phyloP scores from a whole-genome alignment of 305 asterid species.

The Fraxinus angustifolia region DNA sequence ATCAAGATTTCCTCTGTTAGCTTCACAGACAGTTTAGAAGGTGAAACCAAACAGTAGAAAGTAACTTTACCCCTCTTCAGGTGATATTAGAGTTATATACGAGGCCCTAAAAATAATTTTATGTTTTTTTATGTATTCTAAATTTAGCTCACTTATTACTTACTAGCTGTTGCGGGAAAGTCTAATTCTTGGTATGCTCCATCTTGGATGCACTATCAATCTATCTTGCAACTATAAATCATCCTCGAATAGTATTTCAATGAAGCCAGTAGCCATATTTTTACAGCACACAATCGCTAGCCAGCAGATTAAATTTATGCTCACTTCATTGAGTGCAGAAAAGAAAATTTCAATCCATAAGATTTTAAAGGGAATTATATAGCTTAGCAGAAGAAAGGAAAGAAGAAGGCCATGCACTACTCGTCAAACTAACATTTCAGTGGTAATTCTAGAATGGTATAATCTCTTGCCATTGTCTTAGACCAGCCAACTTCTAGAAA shows the following conservation, averaged over 20 bases:
- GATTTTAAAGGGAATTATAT: background rate
- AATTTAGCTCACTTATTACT: background rate
- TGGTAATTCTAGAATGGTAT: background rate
- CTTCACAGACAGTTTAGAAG: background rate
- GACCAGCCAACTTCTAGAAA: background rate
- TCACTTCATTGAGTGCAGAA: background rate
- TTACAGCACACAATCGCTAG: background rate
- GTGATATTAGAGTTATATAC: constrained; percentile 1
- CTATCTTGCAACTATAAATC: background rate
- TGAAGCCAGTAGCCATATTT: background rate
- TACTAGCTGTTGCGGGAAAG: background rate
- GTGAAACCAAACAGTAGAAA: background rate
- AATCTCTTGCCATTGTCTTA: background rate
- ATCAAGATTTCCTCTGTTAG: constrained; percentile 5
- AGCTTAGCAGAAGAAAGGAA: constrained; percentile 1
- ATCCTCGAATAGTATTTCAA: background rate
- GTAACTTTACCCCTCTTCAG: background rate
- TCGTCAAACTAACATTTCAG: background rate
- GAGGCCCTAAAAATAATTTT: background rate
- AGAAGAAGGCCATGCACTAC: background rate
- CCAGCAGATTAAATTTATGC: background rate
- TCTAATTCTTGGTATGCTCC: background rate
- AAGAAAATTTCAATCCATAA: background rate
- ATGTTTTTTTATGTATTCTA: background rate
- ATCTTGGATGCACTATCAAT: constrained; percentile 8